A percentile compares a stretch with the other conserved stretches of the same genome.
These are phyloP conservation scores for Monosporascus ibericus DNA, from an alignment of 2,329 filamentous ascomycete species.

Conservation along the genomic window DNA sequence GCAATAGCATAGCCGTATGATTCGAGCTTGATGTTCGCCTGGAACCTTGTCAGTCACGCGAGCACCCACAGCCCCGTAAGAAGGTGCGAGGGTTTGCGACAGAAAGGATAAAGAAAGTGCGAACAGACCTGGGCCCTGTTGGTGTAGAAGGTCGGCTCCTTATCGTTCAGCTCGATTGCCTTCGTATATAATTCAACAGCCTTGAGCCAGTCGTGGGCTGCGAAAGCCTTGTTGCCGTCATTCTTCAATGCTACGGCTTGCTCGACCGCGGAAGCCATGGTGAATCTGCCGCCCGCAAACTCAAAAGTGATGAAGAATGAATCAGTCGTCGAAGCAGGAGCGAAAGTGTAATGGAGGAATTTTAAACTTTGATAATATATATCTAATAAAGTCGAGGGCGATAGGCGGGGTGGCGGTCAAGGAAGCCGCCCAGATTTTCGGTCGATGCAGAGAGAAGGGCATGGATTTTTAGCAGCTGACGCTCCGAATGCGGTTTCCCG, in stretches of 20 bases:
- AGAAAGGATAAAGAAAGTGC: neutral
- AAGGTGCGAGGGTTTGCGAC: slow-evolving; percentile 1
- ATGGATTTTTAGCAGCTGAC: neutral
- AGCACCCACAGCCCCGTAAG: slow-evolving; percentile 18
- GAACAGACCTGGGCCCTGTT: slow-evolving; percentile 83
- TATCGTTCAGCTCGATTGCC: slow-evolving; percentile 77
- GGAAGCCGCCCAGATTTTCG: too few relatives aligned
- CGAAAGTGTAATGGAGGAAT: neutral
- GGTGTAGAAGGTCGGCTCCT: slow-evolving; percentile 85
- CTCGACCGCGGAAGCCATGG: slow-evolving; percentile 44
- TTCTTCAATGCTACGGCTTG: slow-evolving; percentile 83
- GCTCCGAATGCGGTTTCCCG: slow-evolving; percentile 1
- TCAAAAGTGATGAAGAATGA: too few relatives aligned
- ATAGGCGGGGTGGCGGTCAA: too few relatives aligned
- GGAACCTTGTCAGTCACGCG: slow-evolving; percentile 38
- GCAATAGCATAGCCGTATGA: slow-evolving; percentile 88
- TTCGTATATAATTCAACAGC: slow-evolving; percentile 81
- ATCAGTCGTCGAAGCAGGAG: too few relatives aligned
- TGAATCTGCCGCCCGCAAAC: neutral
- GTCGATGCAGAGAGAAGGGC: too few relatives aligned
- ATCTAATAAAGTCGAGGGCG: too few relatives aligned
- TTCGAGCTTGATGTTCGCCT: slow-evolving; percentile 95
- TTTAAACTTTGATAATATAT: neutral
- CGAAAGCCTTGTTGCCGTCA: slow-evolving; percentile 90
- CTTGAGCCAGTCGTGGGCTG: slow-evolving; percentile 74